These are phyloP conservation scores for Populus euphratica DNA, from an alignment of 345 rosid genomes.

Conservation along the genomic window DNA sequence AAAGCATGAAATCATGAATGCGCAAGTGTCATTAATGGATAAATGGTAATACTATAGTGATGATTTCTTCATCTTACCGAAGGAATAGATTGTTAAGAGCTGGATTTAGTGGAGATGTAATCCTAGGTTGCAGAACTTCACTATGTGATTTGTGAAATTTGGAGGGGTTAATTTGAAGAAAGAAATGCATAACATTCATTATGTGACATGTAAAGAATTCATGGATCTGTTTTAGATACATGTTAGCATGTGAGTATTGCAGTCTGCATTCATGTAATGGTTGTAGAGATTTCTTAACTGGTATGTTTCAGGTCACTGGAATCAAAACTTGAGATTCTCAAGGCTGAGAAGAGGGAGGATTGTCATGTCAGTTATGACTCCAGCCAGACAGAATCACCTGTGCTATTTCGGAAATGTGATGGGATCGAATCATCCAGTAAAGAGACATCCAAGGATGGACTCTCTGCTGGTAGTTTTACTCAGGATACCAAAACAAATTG, in stretches of 20 bases:
- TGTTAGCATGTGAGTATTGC: neutral
- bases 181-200: neutral
- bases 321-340: constrained; percentile 64
- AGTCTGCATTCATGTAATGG: neutral
- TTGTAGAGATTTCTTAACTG: neutral
- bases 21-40: no score
- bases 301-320: constrained; percentile 56
- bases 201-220: neutral
- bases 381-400: constrained; percentile 58
- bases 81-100: neutral
- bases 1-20: no score
- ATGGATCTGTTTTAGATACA: neutral
- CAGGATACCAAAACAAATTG: constrained; percentile 53
- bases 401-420: constrained; percentile 47
- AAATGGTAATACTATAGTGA: no score
- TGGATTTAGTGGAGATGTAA: neutral
- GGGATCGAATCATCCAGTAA: constrained; percentile 58
- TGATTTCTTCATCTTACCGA: no score
- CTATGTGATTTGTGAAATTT: neutral
- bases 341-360: constrained; percentile 49
- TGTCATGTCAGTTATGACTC: constrained; percentile 45
- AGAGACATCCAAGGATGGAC: constrained; percentile 56
- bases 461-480: constrained; percentile 81
- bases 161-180: neutral
- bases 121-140: neutral